Conservation (phyloP, 352 stramenopile species). For the Globisporangium alternatum region DNA sequence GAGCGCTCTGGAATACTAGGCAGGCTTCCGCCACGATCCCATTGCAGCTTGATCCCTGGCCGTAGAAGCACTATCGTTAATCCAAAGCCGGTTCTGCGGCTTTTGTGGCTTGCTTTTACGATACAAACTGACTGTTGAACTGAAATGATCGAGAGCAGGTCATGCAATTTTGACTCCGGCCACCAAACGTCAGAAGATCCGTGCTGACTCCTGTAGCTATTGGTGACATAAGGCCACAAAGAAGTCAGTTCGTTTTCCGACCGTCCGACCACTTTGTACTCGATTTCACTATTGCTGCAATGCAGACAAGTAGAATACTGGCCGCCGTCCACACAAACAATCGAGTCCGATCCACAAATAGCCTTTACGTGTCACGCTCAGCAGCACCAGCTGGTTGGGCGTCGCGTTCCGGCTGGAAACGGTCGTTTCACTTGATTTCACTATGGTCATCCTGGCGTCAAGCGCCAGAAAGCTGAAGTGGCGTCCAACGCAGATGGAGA, state of each 20-base stretch:
- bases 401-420: slow-evolving; percentile 1
- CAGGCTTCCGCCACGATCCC: slow-evolving; percentile 2
- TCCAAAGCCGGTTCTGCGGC: background rate
- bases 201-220: slow-evolving; percentile 5
- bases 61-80: background rate
- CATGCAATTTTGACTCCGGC: background rate
- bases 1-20: background rate
- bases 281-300: slow-evolving; percentile 3
- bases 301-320: background rate
- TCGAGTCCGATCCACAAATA: background rate
- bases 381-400: slow-evolving; percentile 8
- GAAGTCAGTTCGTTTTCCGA: slow-evolving; percentile 6
- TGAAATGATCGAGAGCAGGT: background rate
- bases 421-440: background rate
- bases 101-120: background rate
- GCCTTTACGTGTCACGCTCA: slow-evolving; percentile 11
- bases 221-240: background rate
- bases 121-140: slow-evolving; percentile 5
- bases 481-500: slow-evolving; percentile 5
- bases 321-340: background rate
- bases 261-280: background rate
- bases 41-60: background rate
- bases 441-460: background rate
- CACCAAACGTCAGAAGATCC: background rate
- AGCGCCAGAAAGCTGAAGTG: slow-evolving; percentile 8